Evolutionary conservation across 129 eudicot genomes (phyloP), one percentile per base, ranked within the genome.

Genomic region (Deinandra increscens): DNA sequence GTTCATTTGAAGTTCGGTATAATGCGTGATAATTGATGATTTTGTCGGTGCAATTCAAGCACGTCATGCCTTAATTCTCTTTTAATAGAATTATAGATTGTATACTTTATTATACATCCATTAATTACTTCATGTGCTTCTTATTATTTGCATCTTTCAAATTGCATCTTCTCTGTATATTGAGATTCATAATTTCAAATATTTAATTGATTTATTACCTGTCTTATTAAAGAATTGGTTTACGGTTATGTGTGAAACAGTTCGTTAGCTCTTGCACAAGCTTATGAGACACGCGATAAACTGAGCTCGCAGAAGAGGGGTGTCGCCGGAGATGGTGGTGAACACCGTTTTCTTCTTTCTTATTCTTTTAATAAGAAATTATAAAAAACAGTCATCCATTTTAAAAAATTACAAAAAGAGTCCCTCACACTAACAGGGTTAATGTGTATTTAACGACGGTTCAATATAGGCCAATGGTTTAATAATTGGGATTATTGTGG

Each of bases 201-300:
- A n/a, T 0, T 20, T 20, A 18, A 5, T 55, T 55, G 37, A 23
- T 55, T 55, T 22, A 5, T 55, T 37, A 11, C 37, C 4, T 10
- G 17, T 11, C 37, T 55, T 55, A 55, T 55, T 37, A 23, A 56
- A 58, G 75, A 73, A 26, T 59, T 15, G 53, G 53, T 26, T 17
- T 65, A 51, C 38, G 1, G n/a, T 64, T 42, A 56, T 75, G 37
- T 79, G 86, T 86, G 81, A 75, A 79, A 78, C 97, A 93, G 98
- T 56, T 97, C 98, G 45, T 84, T 93, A 22, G 98, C 98, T 45
- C 95, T 93, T 36, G 98, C 98, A 37, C 98, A 93, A 76, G 98
- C 98, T 70, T 78, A 89, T 8, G 97, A 93, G 72, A 93, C 98
- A 49, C 84, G 90, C 18, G 85, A 84, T 7, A 89, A 86, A 49